Evolutionary conservation across 2,329 filamentous ascomycete species (phyloP).

Genomic region (Biscogniauxia sp.): DNA sequence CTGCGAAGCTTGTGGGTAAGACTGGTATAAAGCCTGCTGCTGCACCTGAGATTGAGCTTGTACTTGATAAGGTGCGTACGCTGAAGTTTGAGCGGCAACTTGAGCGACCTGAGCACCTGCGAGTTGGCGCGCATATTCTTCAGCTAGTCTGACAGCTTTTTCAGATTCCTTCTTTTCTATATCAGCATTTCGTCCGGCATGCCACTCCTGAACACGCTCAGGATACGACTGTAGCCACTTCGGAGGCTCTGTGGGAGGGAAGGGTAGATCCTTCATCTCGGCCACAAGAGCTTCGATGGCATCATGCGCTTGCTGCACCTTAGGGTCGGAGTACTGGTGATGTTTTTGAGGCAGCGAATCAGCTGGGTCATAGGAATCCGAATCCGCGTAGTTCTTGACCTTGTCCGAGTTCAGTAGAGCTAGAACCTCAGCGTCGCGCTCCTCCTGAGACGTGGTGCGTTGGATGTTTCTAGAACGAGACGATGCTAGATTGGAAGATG

Average conservation of each 20-base stretch:
- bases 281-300: constrained; percentile 43
- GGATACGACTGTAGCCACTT: constrained; percentile 48
- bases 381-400: constrained; percentile 42
- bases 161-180: constrained; percentile 39
- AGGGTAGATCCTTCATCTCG: constrained; percentile 44
- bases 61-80: constrained; percentile 11
- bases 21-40: constrained; percentile 11
- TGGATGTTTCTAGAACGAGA: constrained; percentile 21
- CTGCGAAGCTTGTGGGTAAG: constrained; percentile 16
- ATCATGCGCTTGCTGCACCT: constrained; percentile 42
- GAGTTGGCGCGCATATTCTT: constrained; percentile 31
- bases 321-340: constrained; percentile 42
- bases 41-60: constrained; percentile 17
- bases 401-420: constrained; percentile 44
- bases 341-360: constrained; percentile 32
- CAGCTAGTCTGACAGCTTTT: constrained; percentile 32
- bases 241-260: constrained; percentile 50
- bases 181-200: constrained; percentile 46
- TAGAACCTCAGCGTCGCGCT: constrained; percentile 37
- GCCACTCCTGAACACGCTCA: constrained; percentile 52
- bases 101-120: constrained; percentile 10
- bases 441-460: constrained; percentile 36
- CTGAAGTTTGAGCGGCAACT: constrained; percentile 5
- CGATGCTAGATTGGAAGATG: not conserved
- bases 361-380: constrained; percentile 37